phyloP scores from a whole-genome alignment of 331 rosid genomes.

The Malus hybrid region DNA sequence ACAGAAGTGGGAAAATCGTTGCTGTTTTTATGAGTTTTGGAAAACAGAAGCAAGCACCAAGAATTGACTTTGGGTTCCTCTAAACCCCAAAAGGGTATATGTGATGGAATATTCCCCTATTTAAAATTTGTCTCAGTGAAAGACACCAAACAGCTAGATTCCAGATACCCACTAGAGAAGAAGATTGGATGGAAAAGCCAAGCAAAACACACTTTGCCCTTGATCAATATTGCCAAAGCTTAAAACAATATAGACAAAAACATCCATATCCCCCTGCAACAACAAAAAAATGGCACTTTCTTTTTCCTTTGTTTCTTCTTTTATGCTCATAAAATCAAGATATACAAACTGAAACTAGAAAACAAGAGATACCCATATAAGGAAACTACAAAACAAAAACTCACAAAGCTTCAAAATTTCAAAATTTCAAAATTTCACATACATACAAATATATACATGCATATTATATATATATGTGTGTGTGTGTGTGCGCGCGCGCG shows the following conservation, averaged over 20 bases:
- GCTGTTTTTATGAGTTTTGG: neutral
- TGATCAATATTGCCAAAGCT: conserved; percentile 24
- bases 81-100: conserved; percentile 38
- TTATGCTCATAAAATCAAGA: conserved; percentile 5
- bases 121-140: neutral
- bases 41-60: conserved; percentile 9
- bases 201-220: neutral
- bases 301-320: neutral
- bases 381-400: conserved; percentile 19
- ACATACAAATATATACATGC: neutral
- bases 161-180: conserved; percentile 18
- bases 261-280: conserved; percentile 31
- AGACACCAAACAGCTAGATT: conserved; percentile 8
- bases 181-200: neutral
- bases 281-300: conserved; percentile 21
- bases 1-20: neutral
- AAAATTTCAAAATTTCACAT: neutral
- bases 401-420: neutral
- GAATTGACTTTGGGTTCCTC: conserved; percentile 31
- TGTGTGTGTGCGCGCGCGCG: no score
- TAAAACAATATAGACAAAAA: conserved; percentile 33
- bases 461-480: no score
- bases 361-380: conserved; percentile 23
- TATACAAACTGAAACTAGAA: conserved; percentile 9
- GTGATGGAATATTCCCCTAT: conserved; percentile 53